Evolutionary conservation across 257 asterid genomes (phyloP).

Genomic region (Nicotiana attenuata): DNA sequence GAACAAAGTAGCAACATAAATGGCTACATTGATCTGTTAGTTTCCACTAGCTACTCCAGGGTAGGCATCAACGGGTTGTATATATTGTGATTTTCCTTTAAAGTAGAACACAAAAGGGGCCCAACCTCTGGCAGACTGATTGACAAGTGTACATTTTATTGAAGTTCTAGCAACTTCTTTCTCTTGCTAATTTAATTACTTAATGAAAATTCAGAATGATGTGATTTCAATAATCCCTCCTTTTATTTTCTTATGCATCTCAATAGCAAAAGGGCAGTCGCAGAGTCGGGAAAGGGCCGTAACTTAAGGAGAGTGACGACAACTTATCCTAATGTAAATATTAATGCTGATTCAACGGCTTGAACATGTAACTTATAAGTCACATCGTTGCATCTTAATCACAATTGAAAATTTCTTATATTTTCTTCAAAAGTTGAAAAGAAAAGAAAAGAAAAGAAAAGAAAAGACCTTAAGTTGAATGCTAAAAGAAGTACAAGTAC

Average conservation of each 20-base stretch:
- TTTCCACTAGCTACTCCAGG: not conserved
- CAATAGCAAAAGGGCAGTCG: too few species aligned
- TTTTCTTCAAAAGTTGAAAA: too few species aligned
- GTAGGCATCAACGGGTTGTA: not conserved
- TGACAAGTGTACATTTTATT: not conserved
- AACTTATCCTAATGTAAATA: fast-evolving
- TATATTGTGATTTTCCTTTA: not conserved
- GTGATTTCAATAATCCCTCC: too few species aligned
- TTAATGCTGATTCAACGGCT: fast-evolving
- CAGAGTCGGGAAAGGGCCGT: too few species aligned
- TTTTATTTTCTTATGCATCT: too few species aligned
- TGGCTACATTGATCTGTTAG: not conserved
- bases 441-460: too few species aligned
- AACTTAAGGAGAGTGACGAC: fast-evolving
- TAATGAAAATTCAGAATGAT: too few species aligned
- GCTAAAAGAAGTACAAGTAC: too few species aligned
- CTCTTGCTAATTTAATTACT: not conserved
- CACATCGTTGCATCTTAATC: too few species aligned
- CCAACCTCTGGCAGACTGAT: not conserved
- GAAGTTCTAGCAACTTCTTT: not conserved
- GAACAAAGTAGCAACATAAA: not conserved
- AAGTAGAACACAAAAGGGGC: not conserved
- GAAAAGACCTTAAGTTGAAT: too few species aligned
- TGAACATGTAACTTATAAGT: too few species aligned
- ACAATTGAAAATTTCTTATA: too few species aligned